These are phyloP conservation scores for Nephelium lappaceum DNA, from an alignment of 345 rosid species.

Conservation along the genomic window DNA sequence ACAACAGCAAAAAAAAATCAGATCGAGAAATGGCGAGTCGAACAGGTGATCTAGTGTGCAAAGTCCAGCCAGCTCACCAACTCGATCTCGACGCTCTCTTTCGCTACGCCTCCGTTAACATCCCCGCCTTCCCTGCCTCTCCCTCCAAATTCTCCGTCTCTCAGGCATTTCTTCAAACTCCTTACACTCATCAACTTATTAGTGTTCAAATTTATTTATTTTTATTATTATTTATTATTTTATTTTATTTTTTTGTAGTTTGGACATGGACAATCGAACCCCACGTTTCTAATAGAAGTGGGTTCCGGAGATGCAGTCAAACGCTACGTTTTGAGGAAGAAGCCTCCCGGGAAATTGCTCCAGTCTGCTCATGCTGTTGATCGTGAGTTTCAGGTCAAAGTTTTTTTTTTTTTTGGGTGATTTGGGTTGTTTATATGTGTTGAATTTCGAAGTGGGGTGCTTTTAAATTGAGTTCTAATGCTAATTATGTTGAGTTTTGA, in stretches of 20 bases:
- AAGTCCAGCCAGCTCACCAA: slow-evolving; percentile 49
- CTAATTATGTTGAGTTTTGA: not conserved
- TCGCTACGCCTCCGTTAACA: slow-evolving; percentile 53
- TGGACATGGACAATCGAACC: slow-evolving; percentile 95
- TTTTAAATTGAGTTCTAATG: not conserved
- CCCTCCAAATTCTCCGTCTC: slow-evolving; percentile 63
- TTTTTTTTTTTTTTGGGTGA: not conserved
- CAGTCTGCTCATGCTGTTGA: slow-evolving; percentile 95
- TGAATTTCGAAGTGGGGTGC: not conserved
- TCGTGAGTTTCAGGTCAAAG: slow-evolving; percentile 44
- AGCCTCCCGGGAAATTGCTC: slow-evolving; percentile 85
- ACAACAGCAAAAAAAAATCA: no score
- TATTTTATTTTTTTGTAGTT: slow-evolving; percentile 41
- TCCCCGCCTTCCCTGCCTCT: slow-evolving; percentile 68
- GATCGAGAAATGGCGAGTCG: slow-evolving; percentile 45
- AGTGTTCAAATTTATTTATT: not conserved
- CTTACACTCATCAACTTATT: not conserved
- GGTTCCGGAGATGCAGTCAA: slow-evolving; percentile 49
- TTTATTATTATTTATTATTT: no score
- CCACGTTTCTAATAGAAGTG: slow-evolving; percentile 73
- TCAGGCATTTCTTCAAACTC: slow-evolving; percentile 41
- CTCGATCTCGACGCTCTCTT: slow-evolving; percentile 68
- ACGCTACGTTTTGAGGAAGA: slow-evolving; percentile 93
- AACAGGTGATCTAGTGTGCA: slow-evolving; percentile 60
- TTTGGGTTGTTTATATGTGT: not conserved